Conservation (phyloP, 306 rosid genomes). For the Carpinus fangiana region DNA sequence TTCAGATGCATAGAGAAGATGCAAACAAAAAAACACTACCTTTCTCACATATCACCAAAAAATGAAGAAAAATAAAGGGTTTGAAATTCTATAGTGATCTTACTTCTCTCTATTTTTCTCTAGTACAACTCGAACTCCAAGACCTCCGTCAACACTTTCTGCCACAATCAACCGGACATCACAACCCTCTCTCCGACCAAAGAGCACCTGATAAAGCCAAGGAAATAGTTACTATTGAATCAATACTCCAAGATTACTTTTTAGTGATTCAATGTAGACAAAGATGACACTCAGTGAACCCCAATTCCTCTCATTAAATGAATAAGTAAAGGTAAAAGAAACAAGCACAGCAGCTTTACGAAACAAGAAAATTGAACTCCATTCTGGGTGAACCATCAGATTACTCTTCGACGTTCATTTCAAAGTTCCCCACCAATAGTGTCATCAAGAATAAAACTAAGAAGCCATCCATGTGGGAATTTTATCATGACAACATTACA, state of each 20-base stretch:
- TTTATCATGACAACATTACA: neutral
- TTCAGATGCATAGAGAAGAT: neutral
- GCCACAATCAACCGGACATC: conserved; percentile 28
- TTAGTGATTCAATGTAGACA: neutral
- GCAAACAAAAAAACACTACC: neutral
- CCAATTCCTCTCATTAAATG: neutral
- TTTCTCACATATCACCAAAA: neutral
- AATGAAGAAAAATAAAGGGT: neutral
- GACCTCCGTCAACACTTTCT: conserved; percentile 28
- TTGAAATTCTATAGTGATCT: conserved; percentile 3
- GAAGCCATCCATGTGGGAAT: neutral
- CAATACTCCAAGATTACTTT: neutral
- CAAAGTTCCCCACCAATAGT: neutral
- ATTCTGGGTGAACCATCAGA: neutral
- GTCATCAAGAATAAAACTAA: conserved; percentile 2
- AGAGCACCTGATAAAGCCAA: conserved; percentile 32
- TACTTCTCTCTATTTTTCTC: conserved; percentile 31
- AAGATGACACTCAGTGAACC: neutral
- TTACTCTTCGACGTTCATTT: neutral
- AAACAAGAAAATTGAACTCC: neutral
- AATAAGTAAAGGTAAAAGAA: neutral
- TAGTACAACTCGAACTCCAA: conserved; percentile 26
- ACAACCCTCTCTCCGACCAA: conserved; percentile 31
- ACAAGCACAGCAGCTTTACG: neutral
- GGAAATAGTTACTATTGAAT: neutral